Percentiles rank a stretch among this genome's conserved stretches.
Evolutionary conservation across 495 filamentous ascomycete genomes (phyloP).

Genomic region (Gamarada debralockiae): DNA sequence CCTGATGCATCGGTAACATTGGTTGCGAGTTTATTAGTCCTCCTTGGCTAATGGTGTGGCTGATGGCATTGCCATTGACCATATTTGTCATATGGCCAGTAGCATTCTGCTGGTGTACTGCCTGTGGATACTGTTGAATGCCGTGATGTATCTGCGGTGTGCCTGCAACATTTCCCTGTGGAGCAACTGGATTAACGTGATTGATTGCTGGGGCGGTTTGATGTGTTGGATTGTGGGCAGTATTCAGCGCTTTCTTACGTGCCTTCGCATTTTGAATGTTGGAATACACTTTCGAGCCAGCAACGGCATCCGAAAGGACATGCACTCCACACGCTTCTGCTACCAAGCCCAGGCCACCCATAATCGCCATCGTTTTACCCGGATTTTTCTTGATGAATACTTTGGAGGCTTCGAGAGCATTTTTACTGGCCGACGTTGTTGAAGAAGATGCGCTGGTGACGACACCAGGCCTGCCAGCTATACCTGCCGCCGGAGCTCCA

Average conservation of each 20-base stretch:
- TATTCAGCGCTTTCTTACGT: not conserved
- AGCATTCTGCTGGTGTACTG: no score
- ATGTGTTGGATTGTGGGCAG: not conserved
- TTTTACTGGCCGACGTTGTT: not conserved
- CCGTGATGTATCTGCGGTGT: no score
- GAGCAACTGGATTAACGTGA: no score
- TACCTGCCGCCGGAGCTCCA: no score
- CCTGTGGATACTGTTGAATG: no score
- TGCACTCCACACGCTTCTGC: not conserved
- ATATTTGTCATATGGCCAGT: no score
- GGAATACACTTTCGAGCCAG: not conserved
- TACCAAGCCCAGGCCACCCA: not conserved
- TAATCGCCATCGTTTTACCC: not conserved
- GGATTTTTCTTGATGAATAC: conserved; percentile 1
- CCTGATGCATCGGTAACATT: no score
- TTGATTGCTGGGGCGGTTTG: not conserved
- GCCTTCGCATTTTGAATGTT: not conserved
- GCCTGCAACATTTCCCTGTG: no score
- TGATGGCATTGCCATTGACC: no score
- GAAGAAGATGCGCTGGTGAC: not conserved
- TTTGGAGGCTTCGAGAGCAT: not conserved
- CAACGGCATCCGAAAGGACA: not conserved
- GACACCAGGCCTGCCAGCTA: not conserved
- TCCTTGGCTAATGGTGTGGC: no score
- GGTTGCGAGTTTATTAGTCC: no score